Evolutionary conservation across 306 rosid species (phyloP).

Genomic region (Prunus mongolica): DNA sequence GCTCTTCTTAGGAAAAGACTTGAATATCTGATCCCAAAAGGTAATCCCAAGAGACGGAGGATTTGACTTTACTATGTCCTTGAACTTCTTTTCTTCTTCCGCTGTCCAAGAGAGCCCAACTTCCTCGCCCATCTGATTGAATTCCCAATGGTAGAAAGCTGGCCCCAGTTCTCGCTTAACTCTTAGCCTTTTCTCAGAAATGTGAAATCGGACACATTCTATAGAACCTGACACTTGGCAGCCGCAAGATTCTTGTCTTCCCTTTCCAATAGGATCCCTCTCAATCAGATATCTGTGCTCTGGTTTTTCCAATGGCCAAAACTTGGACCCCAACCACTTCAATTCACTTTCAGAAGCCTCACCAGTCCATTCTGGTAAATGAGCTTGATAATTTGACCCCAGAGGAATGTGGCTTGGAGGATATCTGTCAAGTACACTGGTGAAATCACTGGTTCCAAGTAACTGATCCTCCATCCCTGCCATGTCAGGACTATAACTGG

Average conservation of each 20-base stretch:
- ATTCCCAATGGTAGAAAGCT: slow-evolving; percentile 58
- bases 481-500: slow-evolving; percentile 28
- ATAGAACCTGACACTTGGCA: slow-evolving; percentile 53
- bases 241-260: slow-evolving; percentile 73
- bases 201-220: slow-evolving; percentile 65
- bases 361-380: slow-evolving; percentile 61
- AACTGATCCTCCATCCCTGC: slow-evolving; percentile 16
- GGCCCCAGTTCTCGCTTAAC: slow-evolving; percentile 59
- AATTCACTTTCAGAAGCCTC: slow-evolving; percentile 46
- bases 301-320: slow-evolving; percentile 54
- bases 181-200: slow-evolving; percentile 57
- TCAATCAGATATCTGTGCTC: slow-evolving; percentile 42
- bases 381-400: slow-evolving; percentile 56
- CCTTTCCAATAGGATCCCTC: slow-evolving; percentile 84
- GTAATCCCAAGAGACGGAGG: slow-evolving; percentile 31
- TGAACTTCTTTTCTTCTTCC: slow-evolving; percentile 58
- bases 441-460: slow-evolving; percentile 26
- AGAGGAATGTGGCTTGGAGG: slow-evolving; percentile 19
- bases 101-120: slow-evolving; percentile 46
- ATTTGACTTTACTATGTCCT: slow-evolving; percentile 38
- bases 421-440: slow-evolving; percentile 20
- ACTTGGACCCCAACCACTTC: slow-evolving; percentile 67
- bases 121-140: slow-evolving; percentile 63
- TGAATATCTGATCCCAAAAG: slow-evolving; percentile 52
- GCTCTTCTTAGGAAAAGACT: slow-evolving; percentile 54